Evolutionary conservation across 1,284 basidiomycete species (phyloP).

Genomic region (Puccinia hordei): DNA sequence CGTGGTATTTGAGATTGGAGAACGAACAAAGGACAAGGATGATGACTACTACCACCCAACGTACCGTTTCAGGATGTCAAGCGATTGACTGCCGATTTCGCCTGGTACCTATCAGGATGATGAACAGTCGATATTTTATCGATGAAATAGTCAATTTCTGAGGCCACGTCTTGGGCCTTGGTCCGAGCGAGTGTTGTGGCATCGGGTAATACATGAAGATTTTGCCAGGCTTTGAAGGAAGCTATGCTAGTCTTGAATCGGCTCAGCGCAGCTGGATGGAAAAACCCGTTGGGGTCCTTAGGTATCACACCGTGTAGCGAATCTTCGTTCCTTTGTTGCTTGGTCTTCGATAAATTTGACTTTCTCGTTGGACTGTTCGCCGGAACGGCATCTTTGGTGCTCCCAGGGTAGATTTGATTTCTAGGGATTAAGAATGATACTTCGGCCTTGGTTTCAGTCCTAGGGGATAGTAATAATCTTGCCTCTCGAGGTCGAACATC

Average conservation of each 20-base stretch:
- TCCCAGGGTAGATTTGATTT: neutral
- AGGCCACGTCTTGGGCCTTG: slow-evolving; percentile 28
- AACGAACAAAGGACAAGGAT: neutral
- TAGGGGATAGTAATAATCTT: neutral
- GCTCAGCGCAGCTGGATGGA: slow-evolving; percentile 22
- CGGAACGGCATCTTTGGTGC: neutral
- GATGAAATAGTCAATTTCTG: slow-evolving; percentile 25
- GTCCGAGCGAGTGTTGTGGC: slow-evolving; percentile 20
- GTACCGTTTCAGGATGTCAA: slow-evolving; percentile 3
- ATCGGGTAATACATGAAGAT: slow-evolving; percentile 12
- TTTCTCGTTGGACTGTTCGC: neutral
- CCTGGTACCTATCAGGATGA: neutral
- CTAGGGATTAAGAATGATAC: neutral
- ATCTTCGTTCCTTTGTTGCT: slow-evolving; percentile 4
- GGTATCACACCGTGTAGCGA: slow-evolving; percentile 19
- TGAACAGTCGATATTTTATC: slow-evolving; percentile 9
- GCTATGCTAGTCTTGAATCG: slow-evolving; percentile 21
- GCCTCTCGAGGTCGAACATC: neutral
- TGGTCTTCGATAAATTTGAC: neutral
- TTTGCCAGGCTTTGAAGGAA: slow-evolving; percentile 21
- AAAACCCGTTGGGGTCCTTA: slow-evolving; percentile 29
- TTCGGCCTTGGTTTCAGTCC: slow-evolving; percentile 7
- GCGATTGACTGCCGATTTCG: neutral
- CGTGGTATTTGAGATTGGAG: neutral
- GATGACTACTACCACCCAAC: neutral